Base-by-base conservation (phyloP, 306 rosid species). In the Nissolia schottii region DNA sequence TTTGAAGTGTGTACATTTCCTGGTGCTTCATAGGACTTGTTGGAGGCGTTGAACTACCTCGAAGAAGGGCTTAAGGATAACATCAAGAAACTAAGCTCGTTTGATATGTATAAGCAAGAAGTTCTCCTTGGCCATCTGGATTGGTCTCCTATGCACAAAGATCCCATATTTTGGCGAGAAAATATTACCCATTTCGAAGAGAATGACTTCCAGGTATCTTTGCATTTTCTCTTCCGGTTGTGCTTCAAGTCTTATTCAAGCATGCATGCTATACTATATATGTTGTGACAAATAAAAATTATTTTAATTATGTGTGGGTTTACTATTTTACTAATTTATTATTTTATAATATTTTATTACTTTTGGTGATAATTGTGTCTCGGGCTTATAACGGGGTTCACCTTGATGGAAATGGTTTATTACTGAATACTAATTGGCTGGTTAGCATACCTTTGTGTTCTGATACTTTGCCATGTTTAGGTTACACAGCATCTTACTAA, bases 131-230 rank as follows among this genome's bases (percentile, higher is more conserved):
- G 96, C 71, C 93, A 91, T 81, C 93, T 92, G 83, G 99, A 91
- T 66, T 95, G 99, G 99, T 85, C 97, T 81, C 96, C 96, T 41
- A 89, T 91, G 99, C 99, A 95, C 87, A 95, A 95, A 80, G 97
- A 91, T 83, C 81, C 87, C 59, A 64, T 78, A 41, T 95, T 95
- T 84, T 95, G 99, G 99, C 93, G 96, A 14, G 99, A 95, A 50
- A 95, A 95, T 78, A 81, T 91, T 58, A 76, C 77, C 49, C 79
- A 67, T 73, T 95, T 91, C 8, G 99, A 95, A 86, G 99, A 95
- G 82, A 92, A 86, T 70, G 96, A 91, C 82, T 95, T 95, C 82
- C 97, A 89, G 99, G 99, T 95, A 76, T 40, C 49, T 49, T 11
- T 35, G 71, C 37, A n/a, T 22, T 32, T 15, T 50, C 37, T 2